A percentile compares a stretch with the other conserved stretches of the same genome.
Evolutionary conservation across 768 basidiomycete genomes (phyloP).

Genomic region (Mycena capillaripes): DNA sequence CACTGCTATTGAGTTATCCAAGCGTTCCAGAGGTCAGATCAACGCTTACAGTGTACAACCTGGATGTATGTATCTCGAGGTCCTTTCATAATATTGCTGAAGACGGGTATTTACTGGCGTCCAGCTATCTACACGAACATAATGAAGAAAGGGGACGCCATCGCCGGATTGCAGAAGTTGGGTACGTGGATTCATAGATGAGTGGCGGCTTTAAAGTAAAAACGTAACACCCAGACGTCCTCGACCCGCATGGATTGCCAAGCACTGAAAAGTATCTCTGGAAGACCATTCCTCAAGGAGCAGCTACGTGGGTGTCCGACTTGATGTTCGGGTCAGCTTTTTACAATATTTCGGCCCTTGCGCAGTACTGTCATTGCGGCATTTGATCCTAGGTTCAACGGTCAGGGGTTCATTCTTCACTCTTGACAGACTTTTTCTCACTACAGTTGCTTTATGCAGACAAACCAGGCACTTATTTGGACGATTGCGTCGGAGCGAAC

Average conservation of each 20-base stretch:
- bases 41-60: no score
- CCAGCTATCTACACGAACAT: conserved; percentile 12
- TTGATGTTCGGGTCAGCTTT: no score
- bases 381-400: conserved; percentile 25
- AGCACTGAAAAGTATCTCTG: background rate
- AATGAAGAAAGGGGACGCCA: background rate
- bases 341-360: background rate
- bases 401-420: background rate
- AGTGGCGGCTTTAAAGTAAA: no score
- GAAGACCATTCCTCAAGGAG: conserved; percentile 24
- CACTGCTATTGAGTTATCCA: no score
- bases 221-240: background rate
- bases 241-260: conserved; percentile 3
- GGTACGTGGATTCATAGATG: background rate
- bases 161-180: background rate
- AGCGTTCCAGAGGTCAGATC: no score
- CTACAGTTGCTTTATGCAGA: background rate
- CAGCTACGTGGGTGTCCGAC: conserved; percentile 8
- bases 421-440: background rate
- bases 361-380: conserved; percentile 27
- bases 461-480: conserved; percentile 18
- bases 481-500: conserved; percentile 6
- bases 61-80: no score
- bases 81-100: no score
- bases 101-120: no score